Evolutionary conservation across 2,329 filamentous ascomycete species (phyloP), one percentile per base, ranked within the genome.

Genomic region (Fusarium sp.): DNA sequence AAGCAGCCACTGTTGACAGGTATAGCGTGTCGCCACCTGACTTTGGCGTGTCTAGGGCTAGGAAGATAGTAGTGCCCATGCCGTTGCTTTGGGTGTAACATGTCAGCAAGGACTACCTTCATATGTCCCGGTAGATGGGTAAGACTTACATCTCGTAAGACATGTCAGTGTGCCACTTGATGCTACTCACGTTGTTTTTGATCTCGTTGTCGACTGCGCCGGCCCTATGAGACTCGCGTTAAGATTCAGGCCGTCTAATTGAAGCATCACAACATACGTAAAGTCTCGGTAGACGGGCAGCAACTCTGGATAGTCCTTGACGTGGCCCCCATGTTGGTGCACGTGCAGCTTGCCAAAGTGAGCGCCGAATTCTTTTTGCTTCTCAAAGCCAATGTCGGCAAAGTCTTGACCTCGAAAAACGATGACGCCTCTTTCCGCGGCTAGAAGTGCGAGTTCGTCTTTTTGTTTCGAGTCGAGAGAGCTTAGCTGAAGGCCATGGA

Each of bases 131-230:
- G 18, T 23, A 23, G 18, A 23, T 3, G 18, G 18, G 4, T 4
- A 34, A 11, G 8, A 23, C 52, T 34, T 13, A 56, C 41, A 56
- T 39, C 31, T 56, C 53, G 30, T 56, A 56, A 4, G 53, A 56
- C 53, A 56, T 56, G 23, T 56, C 53, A 12, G 53, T 56, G 43
- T 56, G 53, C 53, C 53, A 56, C 41, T 56, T 56, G 31, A 47
- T 56, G 31, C 41, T 56, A 18, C 52, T 56, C 27, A 56, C 52
- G 40, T 47, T 39, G 43, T 65, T 65, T 44, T 65, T 65, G 44
- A 65, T 65, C 18, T 65, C 62, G 9, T 65, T 65, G 12, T 65
- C 62, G 9, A 60, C 62, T 1, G 56, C 62, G 2, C 62, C 62
- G 9, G 62, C 62, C 7, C 62, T 65, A 11, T 8, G 18, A 2